phyloP scores from a whole-genome alignment of 2,329 filamentous ascomycete species.

The Fusarium tuaranense region DNA sequence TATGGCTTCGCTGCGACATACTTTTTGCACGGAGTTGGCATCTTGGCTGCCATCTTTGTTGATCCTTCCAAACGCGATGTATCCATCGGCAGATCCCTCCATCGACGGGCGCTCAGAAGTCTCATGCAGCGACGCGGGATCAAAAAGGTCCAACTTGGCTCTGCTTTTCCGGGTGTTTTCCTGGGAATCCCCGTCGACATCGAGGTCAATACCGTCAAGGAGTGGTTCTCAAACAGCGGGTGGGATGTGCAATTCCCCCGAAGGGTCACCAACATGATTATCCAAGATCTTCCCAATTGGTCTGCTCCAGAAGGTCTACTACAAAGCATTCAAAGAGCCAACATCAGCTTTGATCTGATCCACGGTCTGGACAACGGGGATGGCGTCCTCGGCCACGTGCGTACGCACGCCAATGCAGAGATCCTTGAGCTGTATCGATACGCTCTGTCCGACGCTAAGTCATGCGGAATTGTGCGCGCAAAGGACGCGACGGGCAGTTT shows the following conservation, averaged over 20 bases:
- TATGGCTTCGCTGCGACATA: conserved; percentile 96
- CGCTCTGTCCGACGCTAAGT: conserved; percentile 76
- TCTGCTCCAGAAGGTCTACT: conserved; percentile 80
- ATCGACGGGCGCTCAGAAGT: conserved; percentile 84
- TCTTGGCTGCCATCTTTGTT: conserved; percentile 89
- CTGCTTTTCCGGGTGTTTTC: conserved; percentile 85
- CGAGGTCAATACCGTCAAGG: conserved; percentile 60
- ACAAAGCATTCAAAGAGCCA: conserved; percentile 77
- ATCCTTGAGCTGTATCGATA: conserved; percentile 83
- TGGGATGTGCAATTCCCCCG: conserved; percentile 80
- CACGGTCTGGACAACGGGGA: conserved; percentile 83
- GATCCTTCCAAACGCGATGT: conserved; percentile 87
- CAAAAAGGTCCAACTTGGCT: conserved; percentile 84
- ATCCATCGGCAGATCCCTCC: conserved; percentile 90
- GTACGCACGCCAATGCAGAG: conserved; percentile 79
- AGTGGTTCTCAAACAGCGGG: conserved; percentile 91
- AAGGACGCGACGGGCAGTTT: conserved; percentile 76
- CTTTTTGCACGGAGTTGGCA: conserved; percentile 77
- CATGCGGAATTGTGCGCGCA: conserved; percentile 85
- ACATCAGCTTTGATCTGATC: conserved; percentile 85
- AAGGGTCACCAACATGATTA: conserved; percentile 74
- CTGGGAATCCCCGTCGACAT: conserved; percentile 79
- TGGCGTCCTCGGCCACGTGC: conserved; percentile 79
- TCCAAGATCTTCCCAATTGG: conserved; percentile 80
- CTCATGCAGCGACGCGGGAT: conserved; percentile 77